These are phyloP conservation scores for Colletotrichum tropicale DNA, from an alignment of 2,329 filamentous ascomycete genomes.

Conservation along the genomic window DNA sequence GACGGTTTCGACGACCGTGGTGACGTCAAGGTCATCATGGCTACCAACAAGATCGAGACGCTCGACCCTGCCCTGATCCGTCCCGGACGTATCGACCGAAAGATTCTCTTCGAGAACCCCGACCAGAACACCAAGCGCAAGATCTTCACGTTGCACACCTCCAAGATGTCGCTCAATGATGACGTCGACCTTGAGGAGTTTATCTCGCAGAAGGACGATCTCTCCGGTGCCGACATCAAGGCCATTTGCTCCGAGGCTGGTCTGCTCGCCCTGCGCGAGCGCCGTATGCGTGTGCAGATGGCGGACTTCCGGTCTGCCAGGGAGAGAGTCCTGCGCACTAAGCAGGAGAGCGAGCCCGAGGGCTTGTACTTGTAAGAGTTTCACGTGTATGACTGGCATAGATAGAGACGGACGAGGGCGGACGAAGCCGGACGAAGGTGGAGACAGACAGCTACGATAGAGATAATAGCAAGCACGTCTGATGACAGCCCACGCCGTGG, in stretches of 20 bases:
- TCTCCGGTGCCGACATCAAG: conserved; percentile 97
- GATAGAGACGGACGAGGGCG: neutral
- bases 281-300: conserved; percentile 99
- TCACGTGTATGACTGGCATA: conserved; percentile 1
- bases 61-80: conserved; percentile 95
- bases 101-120: conserved; percentile 78
- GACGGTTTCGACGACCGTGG: conserved; percentile 98
- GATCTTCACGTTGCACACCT: conserved; percentile 98
- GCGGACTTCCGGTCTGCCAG: conserved; percentile 92
- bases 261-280: conserved; percentile 89
- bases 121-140: conserved; percentile 92
- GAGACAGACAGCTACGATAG: conserved; percentile 5
- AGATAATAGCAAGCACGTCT: conserved; percentile 16
- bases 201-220: conserved; percentile 96
- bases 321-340: conserved; percentile 95
- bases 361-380: conserved; percentile 88
- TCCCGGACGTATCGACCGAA: conserved; percentile 96
- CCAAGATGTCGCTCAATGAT: conserved; percentile 95
- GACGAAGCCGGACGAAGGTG: neutral
- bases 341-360: conserved; percentile 98
- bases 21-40: conserved; percentile 99
- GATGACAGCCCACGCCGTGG: neutral
- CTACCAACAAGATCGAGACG: conserved; percentile 99
- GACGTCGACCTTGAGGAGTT: conserved; percentile 99
- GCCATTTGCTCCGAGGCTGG: conserved; percentile 98